Conservation (phyloP, 192 early-diverging fungal species). For the Podila minutissima region DNA sequence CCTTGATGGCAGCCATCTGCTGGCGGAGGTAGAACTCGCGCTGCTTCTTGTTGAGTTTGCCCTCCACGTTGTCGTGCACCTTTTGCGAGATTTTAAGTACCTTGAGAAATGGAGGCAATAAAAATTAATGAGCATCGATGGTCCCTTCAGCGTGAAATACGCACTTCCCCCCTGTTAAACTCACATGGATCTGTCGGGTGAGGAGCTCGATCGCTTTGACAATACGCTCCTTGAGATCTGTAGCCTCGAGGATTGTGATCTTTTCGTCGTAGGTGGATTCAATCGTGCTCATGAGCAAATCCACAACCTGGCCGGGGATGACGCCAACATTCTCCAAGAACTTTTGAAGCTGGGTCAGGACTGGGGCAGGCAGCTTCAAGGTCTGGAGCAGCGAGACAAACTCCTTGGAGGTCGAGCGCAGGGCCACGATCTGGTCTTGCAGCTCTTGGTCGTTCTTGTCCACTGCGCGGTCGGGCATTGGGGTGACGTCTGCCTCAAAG, state of each 20-base stretch:
- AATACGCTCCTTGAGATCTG: slow-evolving; percentile 67
- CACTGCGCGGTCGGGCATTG: slow-evolving; percentile 53
- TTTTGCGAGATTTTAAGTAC: slow-evolving; percentile 83
- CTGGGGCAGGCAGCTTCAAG: slow-evolving; percentile 72
- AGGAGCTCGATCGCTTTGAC: slow-evolving; percentile 64
- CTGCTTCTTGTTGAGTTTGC: slow-evolving; percentile 82
- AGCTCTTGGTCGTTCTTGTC: slow-evolving; percentile 65
- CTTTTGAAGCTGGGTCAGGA: slow-evolving; percentile 70
- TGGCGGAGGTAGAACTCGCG: slow-evolving; percentile 82
- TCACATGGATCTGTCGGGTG: slow-evolving; percentile 76
- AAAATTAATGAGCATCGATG: not conserved
- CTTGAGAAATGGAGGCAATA: slow-evolving; percentile 22
- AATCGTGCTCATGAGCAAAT: slow-evolving; percentile 77
- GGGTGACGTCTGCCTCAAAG: slow-evolving; percentile 63
- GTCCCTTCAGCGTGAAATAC: not conserved
- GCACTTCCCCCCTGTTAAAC: not conserved
- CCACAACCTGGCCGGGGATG: slow-evolving; percentile 66
- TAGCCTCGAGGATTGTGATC: slow-evolving; percentile 66
- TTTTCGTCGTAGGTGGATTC: slow-evolving; percentile 79
- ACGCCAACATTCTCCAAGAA: slow-evolving; percentile 65
- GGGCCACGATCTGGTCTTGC: slow-evolving; percentile 58
- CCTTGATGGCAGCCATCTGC: slow-evolving; percentile 85
- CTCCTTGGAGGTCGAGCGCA: slow-evolving; percentile 60
- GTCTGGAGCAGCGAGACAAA: slow-evolving; percentile 65
- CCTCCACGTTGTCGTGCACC: slow-evolving; percentile 76